phyloP scores from a whole-genome alignment of 2,329 filamentous ascomycete species.

The Stagonosporopsis tanaceti region DNA sequence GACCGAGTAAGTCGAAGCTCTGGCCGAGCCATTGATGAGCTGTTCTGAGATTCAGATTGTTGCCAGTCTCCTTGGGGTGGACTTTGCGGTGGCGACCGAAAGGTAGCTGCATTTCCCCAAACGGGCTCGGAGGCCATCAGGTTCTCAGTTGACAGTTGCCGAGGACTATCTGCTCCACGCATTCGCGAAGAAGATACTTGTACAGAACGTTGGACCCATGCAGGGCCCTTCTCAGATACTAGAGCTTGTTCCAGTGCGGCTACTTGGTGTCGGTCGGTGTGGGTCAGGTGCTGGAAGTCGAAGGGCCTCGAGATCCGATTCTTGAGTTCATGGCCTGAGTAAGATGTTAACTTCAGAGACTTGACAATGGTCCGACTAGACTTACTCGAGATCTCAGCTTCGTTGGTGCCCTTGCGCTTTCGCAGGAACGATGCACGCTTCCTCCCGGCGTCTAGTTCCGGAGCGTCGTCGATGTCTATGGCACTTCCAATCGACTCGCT shows the following conservation, averaged over 20 bases:
- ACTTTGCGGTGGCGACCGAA: constrained; percentile 36
- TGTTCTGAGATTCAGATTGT: constrained; percentile 20
- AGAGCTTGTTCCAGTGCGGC: constrained; percentile 60
- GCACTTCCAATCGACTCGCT: constrained; percentile 43
- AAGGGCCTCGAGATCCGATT: constrained; percentile 66
- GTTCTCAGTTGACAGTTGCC: constrained; percentile 10
- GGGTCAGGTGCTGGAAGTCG: constrained; percentile 70
- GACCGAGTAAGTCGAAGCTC: constrained; percentile 44
- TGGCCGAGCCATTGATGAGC: constrained; percentile 22
- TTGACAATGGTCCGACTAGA: neutral
- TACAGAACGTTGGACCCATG: constrained; percentile 11
- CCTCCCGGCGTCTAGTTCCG: constrained; percentile 36
- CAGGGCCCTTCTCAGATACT: constrained; percentile 59
- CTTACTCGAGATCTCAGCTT: constrained; percentile 39
- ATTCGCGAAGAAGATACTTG: neutral
- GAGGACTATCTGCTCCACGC: constrained; percentile 5
- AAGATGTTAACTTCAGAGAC: neutral
- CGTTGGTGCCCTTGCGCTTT: constrained; percentile 38
- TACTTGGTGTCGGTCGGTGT: constrained; percentile 65
- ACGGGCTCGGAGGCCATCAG: constrained; percentile 19
- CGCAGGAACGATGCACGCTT: constrained; percentile 46
- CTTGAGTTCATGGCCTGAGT: constrained; percentile 37
- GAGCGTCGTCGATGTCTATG: constrained; percentile 30
- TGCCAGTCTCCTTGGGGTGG: constrained; percentile 26
- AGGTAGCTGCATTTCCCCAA: constrained; percentile 28